These are phyloP conservation scores for Chytriomyces sp. DNA, from an alignment of 192 early-diverging fungal genomes.

Conservation along the genomic window DNA sequence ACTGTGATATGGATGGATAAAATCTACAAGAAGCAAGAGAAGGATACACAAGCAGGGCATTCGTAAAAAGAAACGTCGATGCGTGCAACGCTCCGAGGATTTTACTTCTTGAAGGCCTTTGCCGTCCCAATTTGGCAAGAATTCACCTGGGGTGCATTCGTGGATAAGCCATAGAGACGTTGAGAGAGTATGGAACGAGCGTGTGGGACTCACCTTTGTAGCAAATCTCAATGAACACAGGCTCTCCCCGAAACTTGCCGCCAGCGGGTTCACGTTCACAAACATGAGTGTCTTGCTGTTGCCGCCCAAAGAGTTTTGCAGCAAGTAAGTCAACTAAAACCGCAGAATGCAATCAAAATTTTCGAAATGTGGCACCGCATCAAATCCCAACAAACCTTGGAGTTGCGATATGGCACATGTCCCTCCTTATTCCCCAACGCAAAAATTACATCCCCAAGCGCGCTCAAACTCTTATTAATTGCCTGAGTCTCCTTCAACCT, in stretches of 20 bases:
- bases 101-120: constrained; percentile 22
- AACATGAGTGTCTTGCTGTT: constrained; percentile 99
- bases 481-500: constrained; percentile 89
- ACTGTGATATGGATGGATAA: no score
- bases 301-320: constrained; percentile 75
- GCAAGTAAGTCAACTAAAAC: constrained; percentile 66
- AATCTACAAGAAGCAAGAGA: no score
- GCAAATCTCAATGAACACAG: constrained; percentile 94
- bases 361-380: not conserved
- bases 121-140: constrained; percentile 87
- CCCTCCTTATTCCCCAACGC: constrained; percentile 69
- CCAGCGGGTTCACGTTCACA: constrained; percentile 88
- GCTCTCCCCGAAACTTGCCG: constrained; percentile 77
- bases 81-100: no score
- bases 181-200: not conserved
- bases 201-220: constrained; percentile 69
- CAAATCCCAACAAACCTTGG: constrained; percentile 68
- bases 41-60: no score
- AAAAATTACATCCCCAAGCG: constrained; percentile 87
- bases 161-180: not conserved
- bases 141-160: constrained; percentile 56
- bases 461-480: constrained; percentile 94
- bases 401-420: constrained; percentile 94
- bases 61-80: no score
- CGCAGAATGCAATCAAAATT: not conserved